Base-by-base conservation (phyloP, 2,329 filamentous ascomycete genomes). In the Xylaria sp. region DNA sequence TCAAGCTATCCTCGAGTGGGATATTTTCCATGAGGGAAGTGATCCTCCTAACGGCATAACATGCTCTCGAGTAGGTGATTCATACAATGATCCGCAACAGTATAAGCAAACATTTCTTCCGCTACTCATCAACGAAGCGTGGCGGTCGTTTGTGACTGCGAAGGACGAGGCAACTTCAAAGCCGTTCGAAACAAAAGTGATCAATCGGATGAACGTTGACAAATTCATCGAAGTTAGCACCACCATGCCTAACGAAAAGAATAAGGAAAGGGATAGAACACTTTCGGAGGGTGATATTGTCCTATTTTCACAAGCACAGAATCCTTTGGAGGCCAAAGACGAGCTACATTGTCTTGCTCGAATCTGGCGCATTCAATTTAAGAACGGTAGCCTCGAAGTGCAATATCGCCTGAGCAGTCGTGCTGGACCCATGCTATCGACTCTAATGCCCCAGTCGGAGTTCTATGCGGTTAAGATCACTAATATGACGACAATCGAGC, bases 41-140 rank as follows among this genome's bases (percentile, higher is more conserved):
- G 92, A 94, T 67, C 96, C 96, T 6, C 94, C 96, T 0, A 90
- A 88, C 60, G 89, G 89, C 18, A 89, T 90, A 56, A 85, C 89
- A 52, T 97, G 95, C 76, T 89, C 86, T 55, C 84, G 89, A 62
- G 95, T 99, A 12, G 90, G 91, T 5, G 91, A 93, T 69, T 89
- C 88, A 0, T 99, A 97, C 80, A 80, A 84, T 32, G 90, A 93
- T 72, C 92, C 94, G 0, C 82, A 83, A 50, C 90, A 92, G 58
- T 99, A 99, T 78, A 93, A 97, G 78, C 86, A 89, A 67, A 97
- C 94, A 0, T 99, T 99, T 79, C 90, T 97, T 72, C 94, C 95
- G 6, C 84, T 99, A 25, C 85, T 99, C 39, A 89, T 96, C 34
- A 91, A 97, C 30, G 96, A 99, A 83, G 95, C 95, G 34, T 99